These are phyloP conservation scores for Penicillium sp. DNA, from an alignment of 2,329 filamentous ascomycete genomes.

Conservation along the genomic window DNA sequence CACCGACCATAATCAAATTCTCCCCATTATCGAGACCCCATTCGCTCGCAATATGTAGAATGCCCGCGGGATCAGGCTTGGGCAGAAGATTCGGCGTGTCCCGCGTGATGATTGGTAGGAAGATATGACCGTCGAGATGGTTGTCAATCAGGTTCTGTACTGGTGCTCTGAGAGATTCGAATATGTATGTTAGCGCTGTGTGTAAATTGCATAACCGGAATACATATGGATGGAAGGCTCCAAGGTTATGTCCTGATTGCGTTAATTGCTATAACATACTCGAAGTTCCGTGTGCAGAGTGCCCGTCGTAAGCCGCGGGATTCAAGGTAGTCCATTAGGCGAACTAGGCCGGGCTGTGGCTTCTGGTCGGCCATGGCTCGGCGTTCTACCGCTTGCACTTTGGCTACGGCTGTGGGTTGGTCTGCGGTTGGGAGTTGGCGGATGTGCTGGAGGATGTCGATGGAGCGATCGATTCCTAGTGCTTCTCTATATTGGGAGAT, in stretches of 20 bases:
- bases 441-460: constrained; percentile 89
- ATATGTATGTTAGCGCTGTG: neutral
- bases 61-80: constrained; percentile 85
- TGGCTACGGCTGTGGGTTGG: constrained; percentile 66
- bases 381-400: constrained; percentile 77
- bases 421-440: constrained; percentile 65
- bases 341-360: constrained; percentile 74
- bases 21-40: constrained; percentile 64
- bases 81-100: constrained; percentile 66
- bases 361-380: constrained; percentile 75
- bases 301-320: constrained; percentile 66
- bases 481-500: constrained; percentile 43
- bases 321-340: constrained; percentile 82
- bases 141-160: constrained; percentile 58
- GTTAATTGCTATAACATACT: constrained; percentile 46
- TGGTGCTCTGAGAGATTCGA: constrained; percentile 33
- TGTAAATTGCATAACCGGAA: neutral
- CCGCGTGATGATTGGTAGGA: constrained; percentile 78
- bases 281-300: constrained; percentile 94
- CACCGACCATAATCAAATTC: constrained; percentile 55
- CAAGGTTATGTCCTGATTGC: neutral
- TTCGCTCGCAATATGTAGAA: constrained; percentile 75
- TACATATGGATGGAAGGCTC: neutral
- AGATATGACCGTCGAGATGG: constrained; percentile 67
- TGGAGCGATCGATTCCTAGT: constrained; percentile 67